phyloP scores from a whole-genome alignment of 2,329 filamentous ascomycete genomes.

The Phialophora verrucosa region DNA sequence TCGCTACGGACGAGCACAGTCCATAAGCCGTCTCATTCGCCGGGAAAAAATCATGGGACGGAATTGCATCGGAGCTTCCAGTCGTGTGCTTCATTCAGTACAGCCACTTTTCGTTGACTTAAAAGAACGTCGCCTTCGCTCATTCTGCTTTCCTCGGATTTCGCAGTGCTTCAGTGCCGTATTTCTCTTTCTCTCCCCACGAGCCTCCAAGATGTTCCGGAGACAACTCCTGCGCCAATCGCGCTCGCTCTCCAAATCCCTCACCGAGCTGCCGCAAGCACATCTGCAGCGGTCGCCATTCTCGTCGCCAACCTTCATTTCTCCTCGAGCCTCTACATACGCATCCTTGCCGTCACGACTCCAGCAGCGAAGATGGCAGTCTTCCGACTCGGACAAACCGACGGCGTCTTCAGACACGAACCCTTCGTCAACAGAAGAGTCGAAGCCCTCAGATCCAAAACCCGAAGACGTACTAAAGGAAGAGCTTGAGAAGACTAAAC shows the following conservation, averaged over 20 bases:
- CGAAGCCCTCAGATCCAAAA: slow-evolving; percentile 48
- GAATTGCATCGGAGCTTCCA: slow-evolving; percentile 21
- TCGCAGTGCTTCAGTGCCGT: background rate
- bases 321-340: slow-evolving; percentile 36
- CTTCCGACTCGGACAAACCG: slow-evolving; percentile 48
- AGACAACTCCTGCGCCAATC: slow-evolving; percentile 51
- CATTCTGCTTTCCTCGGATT: background rate
- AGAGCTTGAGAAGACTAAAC: slow-evolving; percentile 73
- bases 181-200: background rate
- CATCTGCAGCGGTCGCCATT: slow-evolving; percentile 26
- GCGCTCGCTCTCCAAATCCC: slow-evolving; percentile 42
- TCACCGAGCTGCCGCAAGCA: slow-evolving; percentile 39
- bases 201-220: slow-evolving; percentile 47
- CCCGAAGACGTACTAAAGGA: slow-evolving; percentile 61
- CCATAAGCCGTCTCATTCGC: background rate
- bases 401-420: slow-evolving; percentile 44
- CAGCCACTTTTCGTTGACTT: background rate
- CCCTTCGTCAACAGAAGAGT: slow-evolving; percentile 52
- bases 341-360: slow-evolving; percentile 45
- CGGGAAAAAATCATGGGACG: slow-evolving; percentile 2
- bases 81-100: slow-evolving; percentile 19
- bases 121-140: slow-evolving; percentile 4
- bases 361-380: slow-evolving; percentile 49
- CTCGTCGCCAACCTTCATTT: slow-evolving; percentile 28
- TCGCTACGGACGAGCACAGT: background rate